Evolutionary conservation across 805 yeast genomes (phyloP), one percentile per base, ranked within the genome.

Genomic region (Priceomyces fermenticarens): DNA sequence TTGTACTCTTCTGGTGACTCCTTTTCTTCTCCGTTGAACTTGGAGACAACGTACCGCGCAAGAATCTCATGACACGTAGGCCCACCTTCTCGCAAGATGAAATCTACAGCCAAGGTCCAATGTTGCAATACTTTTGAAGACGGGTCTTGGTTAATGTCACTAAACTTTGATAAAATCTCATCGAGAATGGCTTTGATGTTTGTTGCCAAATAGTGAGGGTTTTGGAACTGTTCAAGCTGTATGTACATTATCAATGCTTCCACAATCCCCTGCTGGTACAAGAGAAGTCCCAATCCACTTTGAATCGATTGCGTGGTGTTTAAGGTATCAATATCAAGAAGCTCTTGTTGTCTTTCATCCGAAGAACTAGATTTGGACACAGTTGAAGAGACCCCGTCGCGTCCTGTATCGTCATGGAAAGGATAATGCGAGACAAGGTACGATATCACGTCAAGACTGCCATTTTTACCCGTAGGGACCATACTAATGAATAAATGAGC

Each of bases 161-260:
- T 53, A 38, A 69, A 67, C 42, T 62, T 65, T 15, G 40, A 41
- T 28, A 70, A 52, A 2, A 67, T 55, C 2, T 38, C 28, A 36
- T 66, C 71, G 20, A 70, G 40, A 31, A 68, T 58, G 3, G 17
- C 36, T 2, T 51, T 33, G 23, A 67, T 39, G 20, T 60, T 62
- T 5, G 39, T 32, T 0, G 73, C 50, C 25, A 67, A 54, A 40
- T 51, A 70, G n/a, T 67, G 71, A 1, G 60, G 49, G 37, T 64
- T 55, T 41, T 67, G 74, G 36, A 68, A 61, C 45, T 63, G 70
- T 42, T 67, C 70, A 12, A 70, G 52, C 47, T 70, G 74, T 27
- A 66, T 46, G 42, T 66, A 69, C 31, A 65, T 46, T 5, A 69
- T 51, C 12, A 70, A 36, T 0, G 71, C 40, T 45, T 68, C 72